These are phyloP conservation scores for Kodamaea hsintzibuensis DNA, from an alignment of 805 yeast species.

Conservation along the genomic window DNA sequence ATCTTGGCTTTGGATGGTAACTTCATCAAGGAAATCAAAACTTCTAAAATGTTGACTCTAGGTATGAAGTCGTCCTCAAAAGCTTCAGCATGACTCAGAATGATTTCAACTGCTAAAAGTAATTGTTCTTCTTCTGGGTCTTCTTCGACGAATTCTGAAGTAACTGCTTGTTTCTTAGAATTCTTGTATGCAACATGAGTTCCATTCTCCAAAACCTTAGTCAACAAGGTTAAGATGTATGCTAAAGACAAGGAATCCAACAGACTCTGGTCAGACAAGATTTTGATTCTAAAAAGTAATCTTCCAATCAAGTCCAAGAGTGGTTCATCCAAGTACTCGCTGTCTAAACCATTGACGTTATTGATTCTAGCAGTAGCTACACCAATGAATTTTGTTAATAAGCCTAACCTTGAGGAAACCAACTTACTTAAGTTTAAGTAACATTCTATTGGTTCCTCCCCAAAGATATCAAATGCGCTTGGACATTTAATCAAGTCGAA, in stretches of 20 bases:
- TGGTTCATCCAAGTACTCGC: slow-evolving; percentile 48
- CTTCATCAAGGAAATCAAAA: slow-evolving; percentile 65
- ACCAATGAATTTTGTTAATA: slow-evolving; percentile 57
- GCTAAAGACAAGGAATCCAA: slow-evolving; percentile 68
- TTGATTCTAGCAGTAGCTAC: slow-evolving; percentile 66
- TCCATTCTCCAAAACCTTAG: slow-evolving; percentile 67
- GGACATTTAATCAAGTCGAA: slow-evolving; percentile 45
- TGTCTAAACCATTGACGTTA: slow-evolving; percentile 46
- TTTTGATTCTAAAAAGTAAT: slow-evolving; percentile 72
- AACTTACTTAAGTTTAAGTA: slow-evolving; percentile 57
- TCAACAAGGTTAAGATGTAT: slow-evolving; percentile 74
- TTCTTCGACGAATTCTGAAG: slow-evolving; percentile 75
- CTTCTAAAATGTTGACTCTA: slow-evolving; percentile 60
- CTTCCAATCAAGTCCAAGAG: slow-evolving; percentile 58
- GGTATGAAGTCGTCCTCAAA: slow-evolving; percentile 71
- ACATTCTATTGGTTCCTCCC: slow-evolving; percentile 45
- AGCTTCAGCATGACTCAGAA: slow-evolving; percentile 65
- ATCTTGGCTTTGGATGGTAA: slow-evolving; percentile 77
- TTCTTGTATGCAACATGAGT: slow-evolving; percentile 54
- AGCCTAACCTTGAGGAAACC: slow-evolving; percentile 52
- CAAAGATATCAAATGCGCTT: slow-evolving; percentile 37
- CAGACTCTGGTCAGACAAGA: slow-evolving; percentile 70
- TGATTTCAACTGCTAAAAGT: slow-evolving; percentile 71
- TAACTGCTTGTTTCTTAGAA: slow-evolving; percentile 50
- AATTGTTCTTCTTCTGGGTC: slow-evolving; percentile 88